Evolutionary conservation across 106 monocot species (phyloP).

Genomic region (Dendrobium catenatum): DNA sequence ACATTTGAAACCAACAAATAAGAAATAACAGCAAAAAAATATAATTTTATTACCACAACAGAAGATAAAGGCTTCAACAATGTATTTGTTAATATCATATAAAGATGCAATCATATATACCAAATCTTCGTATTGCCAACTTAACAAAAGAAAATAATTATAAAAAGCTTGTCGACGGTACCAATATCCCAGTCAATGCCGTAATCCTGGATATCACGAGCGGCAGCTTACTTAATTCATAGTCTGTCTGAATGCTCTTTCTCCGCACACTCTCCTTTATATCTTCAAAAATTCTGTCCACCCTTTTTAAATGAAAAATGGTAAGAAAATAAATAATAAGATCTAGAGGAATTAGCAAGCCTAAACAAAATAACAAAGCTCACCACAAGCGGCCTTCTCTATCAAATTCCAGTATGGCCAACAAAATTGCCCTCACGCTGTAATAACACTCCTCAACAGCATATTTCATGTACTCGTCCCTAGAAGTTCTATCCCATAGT

Average conservation of each 20-base stretch:
- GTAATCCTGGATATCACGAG: constrained; percentile 73
- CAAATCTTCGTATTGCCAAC: neutral
- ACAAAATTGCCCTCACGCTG: constrained; percentile 46
- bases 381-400: constrained; percentile 73
- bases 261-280: constrained; percentile 38
- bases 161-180: constrained; percentile 12
- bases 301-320: constrained; percentile 33
- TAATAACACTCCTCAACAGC: constrained; percentile 80
- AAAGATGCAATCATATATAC: neutral
- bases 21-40: neutral
- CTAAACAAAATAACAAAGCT: constrained; percentile 10
- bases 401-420: constrained; percentile 41
- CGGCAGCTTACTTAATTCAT: constrained; percentile 56
- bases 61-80: neutral
- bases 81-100: neutral
- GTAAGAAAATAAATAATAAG: neutral
- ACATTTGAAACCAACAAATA: neutral
- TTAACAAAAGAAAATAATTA: neutral
- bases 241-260: constrained; percentile 28
- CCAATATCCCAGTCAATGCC: constrained; percentile 77
- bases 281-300: constrained; percentile 55
- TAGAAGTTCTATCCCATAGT: constrained; percentile 77
- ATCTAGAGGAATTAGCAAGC: neutral
- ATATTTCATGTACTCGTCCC: constrained; percentile 93
- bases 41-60: neutral